Evolutionary conservation across 352 stramenopile genomes (phyloP), one percentile per base, ranked within the genome.

Genomic region (Globisporangium rhizosaccharum): DNA sequence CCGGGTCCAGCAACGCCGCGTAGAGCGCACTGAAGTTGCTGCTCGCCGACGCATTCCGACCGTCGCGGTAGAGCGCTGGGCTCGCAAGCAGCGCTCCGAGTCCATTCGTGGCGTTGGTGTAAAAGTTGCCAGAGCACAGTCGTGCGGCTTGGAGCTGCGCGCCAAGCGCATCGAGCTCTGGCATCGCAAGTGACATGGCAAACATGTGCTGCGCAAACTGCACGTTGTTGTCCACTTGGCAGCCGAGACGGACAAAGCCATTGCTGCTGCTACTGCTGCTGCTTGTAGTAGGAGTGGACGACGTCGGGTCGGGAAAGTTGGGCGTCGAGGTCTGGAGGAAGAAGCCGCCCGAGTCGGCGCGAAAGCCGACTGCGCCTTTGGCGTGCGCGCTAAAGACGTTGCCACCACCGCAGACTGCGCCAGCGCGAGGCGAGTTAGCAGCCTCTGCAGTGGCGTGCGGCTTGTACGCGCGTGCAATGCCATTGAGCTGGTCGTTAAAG

Each of bases 401-500:
- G 11, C 68, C 65, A 11, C 76, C 81, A 15, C 67, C 68, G 56
- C 83, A 93, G 25, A 83, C 45, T 2, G 44, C 62, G 1, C 56
- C 28, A 42, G 48, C 71, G 65, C n/a, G 63, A 1, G 5, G 36
- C 28, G 25, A 42, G 15, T 15, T 0, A 10, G 17, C 26, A 9
- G 17, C 12, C 36, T 30, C 15, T 46, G 12, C 12, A n/a, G 25
- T 10, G 51, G 28, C 3, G 11, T 17, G 39, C 12, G 61, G 63
- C 15, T 71, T 36, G 44, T 67, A 81, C 39, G 53, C 52, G 17
- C 56, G 63, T 7, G 82, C 79, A 48, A 90, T 85, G 18, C 76
- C 80, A 45, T 90, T 88, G 37, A 89, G 60, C 56, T 92, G 83
- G 62, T 92, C 83, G 48, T 90, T 92, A 49, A 88, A 90, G 15